A percentile compares a stretch with the other conserved stretches of the same genome.
These are phyloP conservation scores for Heliamphora ciliata DNA, from an alignment of 179 eudicot genomes.

Conservation along the genomic window DNA sequence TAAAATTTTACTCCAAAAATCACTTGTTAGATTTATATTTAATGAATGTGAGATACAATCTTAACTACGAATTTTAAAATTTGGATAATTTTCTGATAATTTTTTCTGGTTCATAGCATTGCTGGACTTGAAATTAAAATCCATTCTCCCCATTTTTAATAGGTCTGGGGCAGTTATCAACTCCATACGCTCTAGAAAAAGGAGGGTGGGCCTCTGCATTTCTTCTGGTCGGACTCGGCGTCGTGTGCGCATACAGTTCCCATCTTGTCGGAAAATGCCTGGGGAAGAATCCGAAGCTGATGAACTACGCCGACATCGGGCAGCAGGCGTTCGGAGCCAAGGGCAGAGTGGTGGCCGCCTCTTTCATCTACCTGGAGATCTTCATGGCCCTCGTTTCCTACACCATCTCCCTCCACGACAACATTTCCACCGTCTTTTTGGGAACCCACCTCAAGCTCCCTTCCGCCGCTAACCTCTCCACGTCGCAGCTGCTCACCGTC, in stretches of 20 bases:
- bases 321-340: constrained; percentile 50
- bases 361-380: constrained; percentile 63
- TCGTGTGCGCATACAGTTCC: constrained; percentile 47
- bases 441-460: constrained; percentile 28
- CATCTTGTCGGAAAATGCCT: constrained; percentile 69
- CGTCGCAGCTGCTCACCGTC: constrained; percentile 47
- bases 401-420: constrained; percentile 79
- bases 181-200: constrained; percentile 58
- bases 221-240: constrained; percentile 55
- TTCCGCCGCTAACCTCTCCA: constrained; percentile 25
- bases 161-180: constrained; percentile 78
- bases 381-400: constrained; percentile 81
- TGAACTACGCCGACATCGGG: constrained; percentile 72
- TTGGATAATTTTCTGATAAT: neutral
- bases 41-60: too few species aligned
- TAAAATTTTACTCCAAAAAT: too few species aligned
- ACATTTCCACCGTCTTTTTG: constrained; percentile 39
- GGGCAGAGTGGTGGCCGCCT: constrained; percentile 44
- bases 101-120: neutral
- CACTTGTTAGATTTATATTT: too few species aligned
- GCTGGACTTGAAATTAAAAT: neutral
- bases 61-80: too few species aligned
- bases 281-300: constrained; percentile 35
- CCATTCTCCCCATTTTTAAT: neutral
- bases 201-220: constrained; percentile 73